Percentiles rank a stretch among this genome's conserved stretches.
These are phyloP conservation scores for Clausena lansium DNA, from an alignment of 345 rosid genomes.

Conservation along the genomic window DNA sequence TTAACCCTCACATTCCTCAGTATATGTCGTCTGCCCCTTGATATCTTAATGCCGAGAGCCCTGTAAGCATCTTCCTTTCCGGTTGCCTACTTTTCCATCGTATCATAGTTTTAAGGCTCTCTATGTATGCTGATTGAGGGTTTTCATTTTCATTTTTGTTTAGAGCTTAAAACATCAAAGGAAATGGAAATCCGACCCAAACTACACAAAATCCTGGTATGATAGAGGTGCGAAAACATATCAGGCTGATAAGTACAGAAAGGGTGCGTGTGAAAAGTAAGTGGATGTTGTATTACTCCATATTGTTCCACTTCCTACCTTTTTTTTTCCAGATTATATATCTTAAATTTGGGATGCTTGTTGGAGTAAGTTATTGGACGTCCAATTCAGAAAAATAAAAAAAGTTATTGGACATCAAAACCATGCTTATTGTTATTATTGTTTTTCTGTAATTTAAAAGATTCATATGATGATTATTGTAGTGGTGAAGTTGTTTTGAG, in stretches of 20 bases:
- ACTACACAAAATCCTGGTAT: slow-evolving; percentile 55
- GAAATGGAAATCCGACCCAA: slow-evolving; percentile 64
- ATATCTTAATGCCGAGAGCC: slow-evolving; percentile 63
- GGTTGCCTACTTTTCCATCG: neutral
- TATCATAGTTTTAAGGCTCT: neutral
- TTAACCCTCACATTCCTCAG: slow-evolving; percentile 76
- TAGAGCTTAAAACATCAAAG: slow-evolving; percentile 72
- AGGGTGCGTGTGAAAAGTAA: slow-evolving; percentile 66
- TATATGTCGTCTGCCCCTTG: slow-evolving; percentile 78
- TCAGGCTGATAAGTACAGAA: slow-evolving; percentile 51
- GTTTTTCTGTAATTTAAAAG: no score
- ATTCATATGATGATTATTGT: neutral
- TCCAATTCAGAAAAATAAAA: no score
- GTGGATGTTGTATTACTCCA: slow-evolving; percentile 12
- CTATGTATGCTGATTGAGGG: neutral
- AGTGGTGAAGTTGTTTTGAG: neutral
- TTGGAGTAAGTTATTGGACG: neutral
- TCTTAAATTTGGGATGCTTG: neutral
- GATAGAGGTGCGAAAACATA: slow-evolving; percentile 54
- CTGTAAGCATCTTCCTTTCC: slow-evolving; percentile 27
- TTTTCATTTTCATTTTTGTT: neutral
- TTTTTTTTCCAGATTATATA: no score
- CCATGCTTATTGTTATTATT: no score
- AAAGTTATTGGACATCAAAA: no score
- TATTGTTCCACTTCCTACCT: neutral